Conservation (phyloP, 768 basidiomycete species). For the Lentinula edodes region DNA sequence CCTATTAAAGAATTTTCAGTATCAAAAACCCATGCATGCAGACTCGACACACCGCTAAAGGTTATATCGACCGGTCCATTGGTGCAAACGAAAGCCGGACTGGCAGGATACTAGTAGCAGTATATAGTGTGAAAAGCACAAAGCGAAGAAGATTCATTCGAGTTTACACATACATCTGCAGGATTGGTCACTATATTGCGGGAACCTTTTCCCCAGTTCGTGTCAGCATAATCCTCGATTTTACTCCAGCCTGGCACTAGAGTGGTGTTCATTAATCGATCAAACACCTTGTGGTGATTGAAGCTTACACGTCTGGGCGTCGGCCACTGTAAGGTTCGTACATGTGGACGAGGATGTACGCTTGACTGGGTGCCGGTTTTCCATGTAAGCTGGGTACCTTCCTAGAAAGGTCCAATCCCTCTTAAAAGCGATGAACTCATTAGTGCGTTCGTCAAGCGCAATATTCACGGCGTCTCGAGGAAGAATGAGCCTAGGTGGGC, state of each 20-base stretch:
- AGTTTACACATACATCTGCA: background rate
- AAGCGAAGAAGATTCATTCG: background rate
- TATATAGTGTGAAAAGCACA: background rate
- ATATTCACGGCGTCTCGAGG: conserved; percentile 6
- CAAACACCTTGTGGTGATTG: too few relatives aligned
- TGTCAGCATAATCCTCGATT: conserved; percentile 9
- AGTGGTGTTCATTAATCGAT: background rate
- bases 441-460: background rate
- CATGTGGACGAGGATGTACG: background rate
- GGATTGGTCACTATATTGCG: conserved; percentile 13
- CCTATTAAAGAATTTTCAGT: background rate
- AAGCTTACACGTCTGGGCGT: background rate
- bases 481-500: background rate
- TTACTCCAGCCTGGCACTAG: conserved; percentile 8
- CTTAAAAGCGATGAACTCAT: conserved; percentile 3
- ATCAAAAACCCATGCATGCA: background rate
- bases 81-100: background rate
- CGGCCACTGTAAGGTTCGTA: background rate
- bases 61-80: background rate
- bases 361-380: background rate
- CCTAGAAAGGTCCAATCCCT: conserved; percentile 2
- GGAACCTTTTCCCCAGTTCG: conserved; percentile 9
- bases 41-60: background rate
- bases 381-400: background rate
- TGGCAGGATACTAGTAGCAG: background rate